These are phyloP conservation scores for Phytophthora cryptogea DNA, from an alignment of 352 stramenopile species.

Conservation along the genomic window DNA sequence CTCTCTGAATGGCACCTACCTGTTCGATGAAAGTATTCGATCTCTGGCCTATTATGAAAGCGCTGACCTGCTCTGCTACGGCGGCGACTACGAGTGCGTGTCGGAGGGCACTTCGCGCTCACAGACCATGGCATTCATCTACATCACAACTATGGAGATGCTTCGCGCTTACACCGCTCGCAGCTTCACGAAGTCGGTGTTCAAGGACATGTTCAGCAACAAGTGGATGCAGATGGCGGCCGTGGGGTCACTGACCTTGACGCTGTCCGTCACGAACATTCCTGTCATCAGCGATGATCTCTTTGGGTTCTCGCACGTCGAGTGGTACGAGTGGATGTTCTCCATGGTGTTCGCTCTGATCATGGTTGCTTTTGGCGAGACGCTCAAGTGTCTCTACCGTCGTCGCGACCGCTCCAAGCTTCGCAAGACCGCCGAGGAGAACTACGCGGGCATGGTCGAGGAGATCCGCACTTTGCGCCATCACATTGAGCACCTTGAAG, in stretches of 20 bases:
- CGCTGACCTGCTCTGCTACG: conserved; percentile 52
- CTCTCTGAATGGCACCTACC: conserved; percentile 36
- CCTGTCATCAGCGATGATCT: conserved; percentile 66
- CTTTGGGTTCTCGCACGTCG: conserved; percentile 70
- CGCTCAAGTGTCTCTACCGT: conserved; percentile 68
- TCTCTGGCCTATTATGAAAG: conserved; percentile 41
- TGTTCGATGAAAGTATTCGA: conserved; percentile 44
- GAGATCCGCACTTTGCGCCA: conserved; percentile 65
- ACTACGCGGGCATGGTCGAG: conserved; percentile 48
- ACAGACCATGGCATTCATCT: conserved; percentile 78
- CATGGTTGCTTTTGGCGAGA: conserved; percentile 75
- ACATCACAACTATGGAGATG: conserved; percentile 83
- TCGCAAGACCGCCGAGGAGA: conserved; percentile 44
- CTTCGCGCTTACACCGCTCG: conserved; percentile 72
- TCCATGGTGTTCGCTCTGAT: conserved; percentile 66
- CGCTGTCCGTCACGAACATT: conserved; percentile 73
- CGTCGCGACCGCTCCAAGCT: conserved; percentile 53
- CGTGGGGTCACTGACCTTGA: conserved; percentile 59
- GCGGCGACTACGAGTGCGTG: conserved; percentile 60
- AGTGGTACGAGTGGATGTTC: conserved; percentile 81
- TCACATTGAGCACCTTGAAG: conserved; percentile 66
- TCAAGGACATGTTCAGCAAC: conserved; percentile 72
- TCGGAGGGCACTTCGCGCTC: conserved; percentile 64
- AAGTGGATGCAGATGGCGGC: conserved; percentile 83
- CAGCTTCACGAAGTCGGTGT: conserved; percentile 81